These are phyloP conservation scores for Pachysandra terminalis DNA, from an alignment of 164 flowering plant genomes.

Conservation along the genomic window DNA sequence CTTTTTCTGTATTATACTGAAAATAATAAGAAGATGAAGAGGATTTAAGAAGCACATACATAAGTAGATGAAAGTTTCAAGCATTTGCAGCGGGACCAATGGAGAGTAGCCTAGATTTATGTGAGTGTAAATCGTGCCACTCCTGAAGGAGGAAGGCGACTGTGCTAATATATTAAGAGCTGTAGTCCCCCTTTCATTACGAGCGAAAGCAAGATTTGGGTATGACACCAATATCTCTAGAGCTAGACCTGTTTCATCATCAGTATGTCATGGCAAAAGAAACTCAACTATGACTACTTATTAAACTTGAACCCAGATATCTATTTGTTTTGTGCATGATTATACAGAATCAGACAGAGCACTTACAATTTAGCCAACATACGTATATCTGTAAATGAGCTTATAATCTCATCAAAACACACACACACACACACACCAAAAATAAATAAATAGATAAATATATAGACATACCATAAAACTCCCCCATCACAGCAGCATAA, in stretches of 20 bases:
- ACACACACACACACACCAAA: not conserved
- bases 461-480: not conserved
- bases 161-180: not conserved
- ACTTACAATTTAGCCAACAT: no score
- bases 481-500: not conserved
- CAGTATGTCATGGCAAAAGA: not conserved
- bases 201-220: not conserved
- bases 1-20: no score
- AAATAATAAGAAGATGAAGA: no score
- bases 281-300: not conserved
- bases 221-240: not conserved
- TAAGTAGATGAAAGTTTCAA: not conserved
- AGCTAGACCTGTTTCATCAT: not conserved
- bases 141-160: not conserved
- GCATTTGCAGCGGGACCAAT: not conserved
- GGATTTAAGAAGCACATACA: not conserved
- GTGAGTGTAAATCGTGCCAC: not conserved
- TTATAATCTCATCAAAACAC: no score
- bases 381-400: no score
- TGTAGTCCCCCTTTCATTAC: not conserved
- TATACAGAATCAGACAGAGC: not conserved
- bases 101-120: not conserved
- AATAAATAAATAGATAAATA: not conserved
- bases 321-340: no score
- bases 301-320: not conserved